Percentiles rank a stretch among this genome's conserved stretches.
Conservation (phyloP, 1,284 basidiomycete genomes). For the Boletellus sp. region DNA sequence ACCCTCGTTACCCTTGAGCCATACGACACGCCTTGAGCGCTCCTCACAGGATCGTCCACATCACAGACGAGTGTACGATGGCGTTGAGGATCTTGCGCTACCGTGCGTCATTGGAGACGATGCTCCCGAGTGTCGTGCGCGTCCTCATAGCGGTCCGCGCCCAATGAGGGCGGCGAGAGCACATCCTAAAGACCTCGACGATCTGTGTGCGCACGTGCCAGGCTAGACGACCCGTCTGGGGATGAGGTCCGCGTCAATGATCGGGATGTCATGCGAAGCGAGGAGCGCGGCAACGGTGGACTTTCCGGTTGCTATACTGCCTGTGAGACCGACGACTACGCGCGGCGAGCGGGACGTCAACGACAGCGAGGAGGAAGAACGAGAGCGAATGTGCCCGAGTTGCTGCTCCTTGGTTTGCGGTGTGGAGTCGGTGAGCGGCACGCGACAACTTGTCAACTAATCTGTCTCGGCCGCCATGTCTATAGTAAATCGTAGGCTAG, state of each 20-base stretch:
- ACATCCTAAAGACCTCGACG: slow-evolving; percentile 63
- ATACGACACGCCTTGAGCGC: slow-evolving; percentile 74
- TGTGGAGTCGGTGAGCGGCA: no score
- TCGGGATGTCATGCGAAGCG: slow-evolving; percentile 61
- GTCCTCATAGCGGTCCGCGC: slow-evolving; percentile 58
- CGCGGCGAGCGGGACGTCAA: background rate
- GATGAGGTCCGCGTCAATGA: slow-evolving; percentile 91
- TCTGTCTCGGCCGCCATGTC: no score
- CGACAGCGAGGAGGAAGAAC: background rate
- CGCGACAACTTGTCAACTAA: no score
- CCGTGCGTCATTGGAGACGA: slow-evolving; percentile 78
- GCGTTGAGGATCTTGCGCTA: slow-evolving; percentile 76
- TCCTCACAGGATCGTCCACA: slow-evolving; percentile 68
- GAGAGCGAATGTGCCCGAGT: slow-evolving; percentile 9
- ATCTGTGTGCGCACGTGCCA: slow-evolving; percentile 74
- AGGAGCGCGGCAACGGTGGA: slow-evolving; percentile 86
- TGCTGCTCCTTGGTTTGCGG: background rate
- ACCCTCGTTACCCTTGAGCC: slow-evolving; percentile 73
- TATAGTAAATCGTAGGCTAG: no score
- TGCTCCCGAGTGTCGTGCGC: slow-evolving; percentile 78
- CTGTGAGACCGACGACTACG: slow-evolving; percentile 90
- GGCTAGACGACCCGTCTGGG: slow-evolving; percentile 88
- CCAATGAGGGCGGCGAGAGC: slow-evolving; percentile 40
- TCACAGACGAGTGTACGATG: slow-evolving; percentile 89
- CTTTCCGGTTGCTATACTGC: slow-evolving; percentile 96